Base-by-base conservation (phyloP, 768 basidiomycete species). In the Leccinellum albellum region DNA sequence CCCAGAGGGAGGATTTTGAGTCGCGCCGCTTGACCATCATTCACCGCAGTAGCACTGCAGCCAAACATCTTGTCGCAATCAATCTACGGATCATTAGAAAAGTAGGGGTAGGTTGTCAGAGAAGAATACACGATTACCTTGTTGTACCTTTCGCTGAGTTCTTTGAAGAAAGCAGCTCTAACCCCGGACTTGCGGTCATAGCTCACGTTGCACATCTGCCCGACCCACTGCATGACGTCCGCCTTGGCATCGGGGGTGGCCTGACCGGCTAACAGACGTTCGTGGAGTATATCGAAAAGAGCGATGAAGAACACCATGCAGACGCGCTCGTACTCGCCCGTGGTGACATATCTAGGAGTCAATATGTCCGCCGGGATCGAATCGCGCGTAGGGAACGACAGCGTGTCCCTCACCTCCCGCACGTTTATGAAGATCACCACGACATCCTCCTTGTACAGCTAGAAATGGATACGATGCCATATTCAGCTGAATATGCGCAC, bases 251-350 rank as follows among this genome's bases (percentile, higher is more conserved):
- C 12, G 2, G 20, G 26, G 5, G 48, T 35, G 32, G n/a, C 1
- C 6, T 28, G 13, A 26, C n/a, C 3, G n/a, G 31, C n/a, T 1
- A 23, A 14, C 14, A 66, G 21, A 35, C 40, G 26, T 31, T 20
- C 42, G 2, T 51, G 6, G 4, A 64, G 49, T 0, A 46, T 40
- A 2, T 33, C 23, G 3, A 66, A 66, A n/a, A 66, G 44, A 12
- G 62, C 62, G 1, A 45, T 48, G 44, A 66, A 51, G 46, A 66
- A 56, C 0, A 52, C 47, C 46, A 26, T 24, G 2, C 35, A 37
- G 17, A 37, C 4, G 9, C 35, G 17, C 35, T 37, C 35, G 17
- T 37, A 37, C 17, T 37, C 35, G 35, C 17, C 17, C 35, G 35
- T 37, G 35, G 35, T n/a, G 9, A 37, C 35, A 37, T 37, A 37